phyloP scores from a whole-genome alignment of 306 rosid species.

The Ormosia emarginata region DNA sequence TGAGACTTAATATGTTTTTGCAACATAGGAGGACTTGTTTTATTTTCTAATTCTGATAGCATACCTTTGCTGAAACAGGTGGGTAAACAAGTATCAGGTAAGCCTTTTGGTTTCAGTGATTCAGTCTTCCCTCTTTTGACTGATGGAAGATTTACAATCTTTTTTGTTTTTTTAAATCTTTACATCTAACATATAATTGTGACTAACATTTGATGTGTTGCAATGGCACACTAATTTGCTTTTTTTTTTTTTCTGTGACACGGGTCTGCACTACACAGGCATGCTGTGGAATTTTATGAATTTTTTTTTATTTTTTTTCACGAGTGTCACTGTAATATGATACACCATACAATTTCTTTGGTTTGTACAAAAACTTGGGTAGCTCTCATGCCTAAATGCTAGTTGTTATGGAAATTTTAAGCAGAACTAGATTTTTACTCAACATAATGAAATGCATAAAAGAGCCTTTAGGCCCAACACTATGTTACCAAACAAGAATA shows the following conservation, averaged over 20 bases:
- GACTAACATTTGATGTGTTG: not conserved
- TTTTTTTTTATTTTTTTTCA: slow-evolving; percentile 8
- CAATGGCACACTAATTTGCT: not conserved
- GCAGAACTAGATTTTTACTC: not conserved
- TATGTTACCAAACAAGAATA: not conserved
- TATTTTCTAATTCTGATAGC: slow-evolving; percentile 30
- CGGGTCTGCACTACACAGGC: not conserved
- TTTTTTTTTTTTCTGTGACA: not conserved
- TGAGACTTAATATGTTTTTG: not conserved
- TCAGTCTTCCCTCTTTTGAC: slow-evolving; percentile 12
- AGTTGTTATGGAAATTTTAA: not conserved
- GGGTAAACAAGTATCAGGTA: slow-evolving; percentile 99
- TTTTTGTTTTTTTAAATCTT: not conserved
- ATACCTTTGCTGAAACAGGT: slow-evolving; percentile 59
- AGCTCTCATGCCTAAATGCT: not conserved
- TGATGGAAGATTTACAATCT: not conserved
- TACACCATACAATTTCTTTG: not conserved
- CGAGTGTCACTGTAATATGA: not conserved
- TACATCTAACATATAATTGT: not conserved
- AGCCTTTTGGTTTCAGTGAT: slow-evolving; percentile 22
- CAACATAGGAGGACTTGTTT: not conserved
- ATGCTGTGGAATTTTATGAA: not conserved
- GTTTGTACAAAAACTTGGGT: not conserved
- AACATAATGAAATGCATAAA: not conserved
- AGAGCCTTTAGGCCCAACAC: not conserved